phyloP scores from a whole-genome alignment of 2,329 filamentous ascomycete species.

The Gremmenia infestans region DNA sequence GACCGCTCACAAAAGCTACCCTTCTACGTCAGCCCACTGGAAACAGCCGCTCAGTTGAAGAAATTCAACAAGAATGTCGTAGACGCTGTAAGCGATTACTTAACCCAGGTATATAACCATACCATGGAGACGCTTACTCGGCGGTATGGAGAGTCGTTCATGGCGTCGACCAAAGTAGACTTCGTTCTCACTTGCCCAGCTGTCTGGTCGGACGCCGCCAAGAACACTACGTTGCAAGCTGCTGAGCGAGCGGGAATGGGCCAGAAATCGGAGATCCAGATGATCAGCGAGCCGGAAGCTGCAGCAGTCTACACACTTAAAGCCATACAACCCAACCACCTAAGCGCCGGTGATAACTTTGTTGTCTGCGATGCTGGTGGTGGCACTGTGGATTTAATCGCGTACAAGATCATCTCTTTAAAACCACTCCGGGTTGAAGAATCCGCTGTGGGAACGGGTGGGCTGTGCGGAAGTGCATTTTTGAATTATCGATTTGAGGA shows the following conservation, averaged over 20 bases:
- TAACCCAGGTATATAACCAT: constrained; percentile 70
- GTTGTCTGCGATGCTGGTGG: constrained; percentile 54
- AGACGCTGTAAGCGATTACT: constrained; percentile 74
- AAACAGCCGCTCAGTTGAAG: constrained; percentile 72
- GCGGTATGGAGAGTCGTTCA: constrained; percentile 73
- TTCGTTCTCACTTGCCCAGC: constrained; percentile 79
- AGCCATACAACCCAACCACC: constrained; percentile 69
- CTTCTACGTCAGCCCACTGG: constrained; percentile 72
- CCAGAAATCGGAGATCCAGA: constrained; percentile 61
- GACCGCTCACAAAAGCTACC: constrained; percentile 76
- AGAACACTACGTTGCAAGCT: constrained; percentile 73
- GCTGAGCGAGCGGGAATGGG: constrained; percentile 78
- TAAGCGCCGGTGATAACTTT: constrained; percentile 61
- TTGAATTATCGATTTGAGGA: constrained; percentile 79
- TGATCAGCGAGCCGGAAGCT: constrained; percentile 77
- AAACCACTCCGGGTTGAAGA: constrained; percentile 70
- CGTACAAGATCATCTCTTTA: constrained; percentile 73
- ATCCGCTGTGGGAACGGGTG: constrained; percentile 73
- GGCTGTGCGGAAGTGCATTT: constrained; percentile 72
- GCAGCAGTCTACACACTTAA: constrained; percentile 76
- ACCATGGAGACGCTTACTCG: constrained; percentile 73
- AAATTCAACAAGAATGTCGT: constrained; percentile 71
- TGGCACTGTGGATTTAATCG: constrained; percentile 68
- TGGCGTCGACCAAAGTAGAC: constrained; percentile 69
- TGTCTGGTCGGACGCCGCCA: constrained; percentile 82